Base-by-base conservation (phyloP, 2,329 filamentous ascomycete species). In the Hypoxylon sp. region DNA sequence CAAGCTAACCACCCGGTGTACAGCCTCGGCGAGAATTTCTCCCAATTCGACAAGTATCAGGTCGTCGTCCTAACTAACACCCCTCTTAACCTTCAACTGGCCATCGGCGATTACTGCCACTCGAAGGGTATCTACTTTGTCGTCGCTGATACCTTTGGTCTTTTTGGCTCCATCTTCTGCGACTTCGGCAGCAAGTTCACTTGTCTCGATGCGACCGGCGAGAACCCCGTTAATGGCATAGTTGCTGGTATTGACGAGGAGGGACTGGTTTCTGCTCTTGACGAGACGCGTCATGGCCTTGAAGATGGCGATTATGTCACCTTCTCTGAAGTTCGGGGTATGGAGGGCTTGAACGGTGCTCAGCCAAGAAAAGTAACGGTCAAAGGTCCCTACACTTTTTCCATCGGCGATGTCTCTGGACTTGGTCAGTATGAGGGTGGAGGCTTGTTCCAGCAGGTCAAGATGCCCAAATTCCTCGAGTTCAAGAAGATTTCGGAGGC, bases 281-380 rank as follows among this genome's bases (percentile, higher is more conserved):
- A 99, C 74, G 96, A 99, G 84, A 96, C 94, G 9, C 89, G 96
- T 61, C 96, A 99, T 80, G 96, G 96, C 4, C 85, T 99, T 42
- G 94, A 98, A 80, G 96, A 99, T 84, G 96, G 95, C 22, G 96
- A 99, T 79, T 97, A 91, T 79, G 94, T 99, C 62, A 97, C 94
- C 8, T 99, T 99, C 80, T 91, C 93, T 2, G 96, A 99, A 79
- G 80, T 99, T 22, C 90, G 96, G 83, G 96, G 96, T 22, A 93
- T 99, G 92, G 94, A 97, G 69, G 90, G 82, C 5, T 81, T 99
- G 70, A 99, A 99, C 79, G 88, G 88, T 74, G 87, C 89, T 48
- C 92, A 93, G 70, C 95, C 96, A 54, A 90, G 93, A 73, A 97
- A 98, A 84, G 89, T 99, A 69, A 93, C 92, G 3, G 94, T 98